phyloP scores from a whole-genome alignment of 257 asterid species.

The Coffea eugenioides region DNA sequence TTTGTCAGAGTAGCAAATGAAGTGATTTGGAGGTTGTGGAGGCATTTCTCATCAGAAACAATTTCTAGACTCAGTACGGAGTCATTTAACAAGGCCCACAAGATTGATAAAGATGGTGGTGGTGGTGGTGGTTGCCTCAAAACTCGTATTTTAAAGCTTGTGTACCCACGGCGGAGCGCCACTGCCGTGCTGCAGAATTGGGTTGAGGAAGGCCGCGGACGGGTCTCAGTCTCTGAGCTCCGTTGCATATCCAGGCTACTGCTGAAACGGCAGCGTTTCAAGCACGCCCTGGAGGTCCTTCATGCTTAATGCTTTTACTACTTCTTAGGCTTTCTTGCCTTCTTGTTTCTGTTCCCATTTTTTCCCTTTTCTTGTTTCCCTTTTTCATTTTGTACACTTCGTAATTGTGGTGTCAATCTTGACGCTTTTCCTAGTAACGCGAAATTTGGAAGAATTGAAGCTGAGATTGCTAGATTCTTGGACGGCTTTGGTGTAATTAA shows the following conservation, averaged over 20 bases:
- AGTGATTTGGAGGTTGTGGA: conserved; percentile 11
- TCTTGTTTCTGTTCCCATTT: background rate
- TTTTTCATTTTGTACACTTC: background rate
- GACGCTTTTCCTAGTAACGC: no score
- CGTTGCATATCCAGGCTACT: conserved; percentile 23
- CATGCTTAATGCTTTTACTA: background rate
- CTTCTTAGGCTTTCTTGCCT: background rate
- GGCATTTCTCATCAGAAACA: conserved; percentile 18
- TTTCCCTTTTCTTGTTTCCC: no score
- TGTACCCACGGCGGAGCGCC: conserved; percentile 22
- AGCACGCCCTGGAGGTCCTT: conserved; percentile 33
- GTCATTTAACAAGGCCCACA: background rate
- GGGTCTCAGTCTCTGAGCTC: conserved; percentile 27
- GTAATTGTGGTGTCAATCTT: background rate
- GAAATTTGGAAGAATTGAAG: no score
- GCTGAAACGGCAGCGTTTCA: conserved; percentile 23
- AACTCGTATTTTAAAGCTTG: conserved; percentile 21
- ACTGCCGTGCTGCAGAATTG: conserved; percentile 32
- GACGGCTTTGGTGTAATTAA: no score
- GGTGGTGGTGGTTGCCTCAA: background rate
- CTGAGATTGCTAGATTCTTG: no score
- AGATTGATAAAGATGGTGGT: background rate
- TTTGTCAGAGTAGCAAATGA: background rate
- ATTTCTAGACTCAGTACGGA: background rate
- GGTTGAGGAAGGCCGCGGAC: conserved; percentile 30